Conservation (phyloP, 345 rosid species). For the Boechera divaricarpa region DNA sequence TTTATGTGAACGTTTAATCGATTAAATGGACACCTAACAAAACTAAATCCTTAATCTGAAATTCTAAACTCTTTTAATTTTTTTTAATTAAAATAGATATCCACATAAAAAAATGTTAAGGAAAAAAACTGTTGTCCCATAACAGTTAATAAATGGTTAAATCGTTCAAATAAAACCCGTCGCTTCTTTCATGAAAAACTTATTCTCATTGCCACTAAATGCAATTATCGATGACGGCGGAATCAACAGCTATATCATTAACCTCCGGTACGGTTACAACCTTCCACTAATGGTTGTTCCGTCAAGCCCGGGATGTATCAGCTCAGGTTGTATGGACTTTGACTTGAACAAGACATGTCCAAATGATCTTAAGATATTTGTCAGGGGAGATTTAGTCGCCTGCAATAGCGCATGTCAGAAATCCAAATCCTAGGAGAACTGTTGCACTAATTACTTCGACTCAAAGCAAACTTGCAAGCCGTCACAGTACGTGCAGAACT, state of each 20-base stretch:
- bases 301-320: neutral
- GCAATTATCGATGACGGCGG: neutral
- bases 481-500: constrained; percentile 6
- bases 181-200: neutral
- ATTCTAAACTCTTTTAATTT: too few relatives aligned
- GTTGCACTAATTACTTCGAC: constrained; percentile 14
- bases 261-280: constrained; percentile 30
- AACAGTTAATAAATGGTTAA: too few relatives aligned
- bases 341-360: constrained; percentile 34
- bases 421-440: neutral
- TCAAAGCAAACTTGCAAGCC: constrained; percentile 40
- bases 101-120: too few relatives aligned
- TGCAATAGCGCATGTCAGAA: constrained; percentile 13
- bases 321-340: constrained; percentile 29
- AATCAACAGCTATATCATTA: constrained; percentile 5
- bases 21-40: too few relatives aligned
- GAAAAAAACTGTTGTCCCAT: too few relatives aligned
- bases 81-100: too few relatives aligned
- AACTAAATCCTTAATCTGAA: too few relatives aligned
- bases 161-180: too few relatives aligned
- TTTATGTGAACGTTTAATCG: too few relatives aligned
- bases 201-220: neutral
- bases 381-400: neutral
- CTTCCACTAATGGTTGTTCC: constrained; percentile 30
- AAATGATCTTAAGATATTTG: constrained; percentile 13